Base-by-base conservation (phyloP, 2,329 filamentous ascomycete genomes). In the Truncatella angustata region DNA sequence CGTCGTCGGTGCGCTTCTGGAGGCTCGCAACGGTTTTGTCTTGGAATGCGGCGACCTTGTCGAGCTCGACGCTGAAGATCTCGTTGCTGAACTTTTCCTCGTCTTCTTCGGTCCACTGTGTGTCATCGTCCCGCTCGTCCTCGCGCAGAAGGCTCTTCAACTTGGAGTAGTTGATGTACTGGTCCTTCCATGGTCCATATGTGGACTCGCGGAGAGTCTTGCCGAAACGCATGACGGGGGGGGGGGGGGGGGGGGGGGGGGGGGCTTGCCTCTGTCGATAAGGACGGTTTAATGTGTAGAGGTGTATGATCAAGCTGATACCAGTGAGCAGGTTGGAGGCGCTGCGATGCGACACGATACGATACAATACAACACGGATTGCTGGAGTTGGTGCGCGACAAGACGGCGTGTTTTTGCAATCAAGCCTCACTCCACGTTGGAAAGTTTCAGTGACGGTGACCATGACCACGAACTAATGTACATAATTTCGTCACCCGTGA, bases 101-200 rank as follows among this genome's bases (percentile, higher is more conserved):
- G 68, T 99, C 94, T 43, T 92, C 86, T 63, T 96, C 91, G 23
- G 92, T 96, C 94, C 94, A 99, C 36, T 83, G 76, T 48, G 76
- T 77, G 49, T 82, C 78, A 20, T 87, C 85, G 45, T 84, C 79
- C 23, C 79, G 79, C 54, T 70, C 75, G 67, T 90, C 84, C 70
- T 97, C 94, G 58, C 90, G 87, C 55, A 99, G 77, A 54, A 99
- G 80, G 64, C 81, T 80, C 80, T 97, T 97, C 59, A 99, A 85
- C 80, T 93, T 96, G 63, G 82, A 76, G 72, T 99, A 99, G 76
- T 97, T 92, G 67, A 99, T 90, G 77, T 99, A 97, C 66, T 95
- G 82, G 68, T 87, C 89, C 71, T 88, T 89, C 93, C 93, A 99
- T 66, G 91, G 91, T 61, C 82, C 74, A 70, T 97, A 94, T 63